A percentile compares a stretch with the other conserved stretches of the same genome.
phyloP scores from a whole-genome alignment of 306 rosid genomes.

The Trifolium fragiferum region DNA sequence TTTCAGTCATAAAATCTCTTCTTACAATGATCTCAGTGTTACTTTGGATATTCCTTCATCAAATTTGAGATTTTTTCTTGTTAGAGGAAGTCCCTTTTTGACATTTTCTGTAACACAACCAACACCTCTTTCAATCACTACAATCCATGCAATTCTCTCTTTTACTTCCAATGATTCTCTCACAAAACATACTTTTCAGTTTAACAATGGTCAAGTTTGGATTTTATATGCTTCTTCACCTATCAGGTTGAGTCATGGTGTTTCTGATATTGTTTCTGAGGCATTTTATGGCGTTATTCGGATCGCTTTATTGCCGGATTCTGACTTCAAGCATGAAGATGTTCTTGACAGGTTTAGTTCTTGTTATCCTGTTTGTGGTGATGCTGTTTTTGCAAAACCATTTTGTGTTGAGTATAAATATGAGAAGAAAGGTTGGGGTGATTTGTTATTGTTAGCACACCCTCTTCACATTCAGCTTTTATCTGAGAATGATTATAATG shows the following conservation, averaged over 20 bases:
- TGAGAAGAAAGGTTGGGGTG: slow-evolving; percentile 77
- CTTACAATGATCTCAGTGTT: slow-evolving; percentile 72
- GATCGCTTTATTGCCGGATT: slow-evolving; percentile 67
- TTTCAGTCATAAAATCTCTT: slow-evolving; percentile 59
- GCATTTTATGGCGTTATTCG: slow-evolving; percentile 67
- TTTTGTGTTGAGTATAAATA: slow-evolving; percentile 69
- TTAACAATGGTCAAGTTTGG: slow-evolving; percentile 88
- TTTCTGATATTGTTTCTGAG: slow-evolving; percentile 55
- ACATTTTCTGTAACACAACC: slow-evolving; percentile 53
- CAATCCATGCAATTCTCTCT: slow-evolving; percentile 67
- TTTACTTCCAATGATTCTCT: slow-evolving; percentile 49
- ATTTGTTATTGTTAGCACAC: slow-evolving; percentile 82
- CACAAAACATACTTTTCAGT: slow-evolving; percentile 64
- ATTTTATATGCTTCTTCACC: slow-evolving; percentile 68
- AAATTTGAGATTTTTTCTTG: slow-evolving; percentile 71
- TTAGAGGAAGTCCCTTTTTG: slow-evolving; percentile 85
- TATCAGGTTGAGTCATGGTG: slow-evolving; percentile 45
- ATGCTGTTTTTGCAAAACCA: slow-evolving; percentile 59
- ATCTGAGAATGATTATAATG: slow-evolving; percentile 28
- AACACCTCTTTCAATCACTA: slow-evolving; percentile 62
- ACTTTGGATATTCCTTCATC: slow-evolving; percentile 78
- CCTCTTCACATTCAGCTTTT: slow-evolving; percentile 81
- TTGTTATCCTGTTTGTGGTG: slow-evolving; percentile 82
- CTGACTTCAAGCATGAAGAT: slow-evolving; percentile 47
- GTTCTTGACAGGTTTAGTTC: slow-evolving; percentile 68